Evolutionary conservation across 2,329 filamentous ascomycete species (phyloP).

Genomic region (Trichophyton rubrum): DNA sequence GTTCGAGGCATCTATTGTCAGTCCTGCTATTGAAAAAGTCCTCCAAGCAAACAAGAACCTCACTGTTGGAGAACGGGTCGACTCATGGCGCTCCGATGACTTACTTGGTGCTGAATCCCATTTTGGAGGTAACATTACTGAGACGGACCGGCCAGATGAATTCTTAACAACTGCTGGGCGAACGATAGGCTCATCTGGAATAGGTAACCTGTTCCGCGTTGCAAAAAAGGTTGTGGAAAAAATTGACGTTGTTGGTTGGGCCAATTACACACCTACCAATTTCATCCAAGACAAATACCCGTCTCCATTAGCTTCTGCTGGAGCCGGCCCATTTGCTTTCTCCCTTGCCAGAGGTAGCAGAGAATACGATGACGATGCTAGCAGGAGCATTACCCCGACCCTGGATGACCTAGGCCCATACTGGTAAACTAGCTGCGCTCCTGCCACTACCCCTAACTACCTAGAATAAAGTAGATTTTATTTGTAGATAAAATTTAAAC

Average conservation of each 20-base stretch:
- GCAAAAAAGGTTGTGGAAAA: constrained; percentile 24
- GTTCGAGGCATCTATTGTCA: constrained; percentile 30
- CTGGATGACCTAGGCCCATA: neutral
- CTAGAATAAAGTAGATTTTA: neutral
- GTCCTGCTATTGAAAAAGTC: constrained; percentile 23
- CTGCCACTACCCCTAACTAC: neutral
- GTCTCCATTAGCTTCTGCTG: neutral
- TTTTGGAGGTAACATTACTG: constrained; percentile 6
- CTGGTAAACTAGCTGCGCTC: neutral
- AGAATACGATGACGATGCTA: neutral
- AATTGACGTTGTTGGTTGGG: constrained; percentile 28
- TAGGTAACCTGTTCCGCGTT: constrained; percentile 21
- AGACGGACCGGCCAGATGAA: neutral
- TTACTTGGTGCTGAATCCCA: constrained; percentile 20
- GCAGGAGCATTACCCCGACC: neutral
- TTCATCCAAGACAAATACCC: neutral
- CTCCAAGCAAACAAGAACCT: constrained; percentile 24
- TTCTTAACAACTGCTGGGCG: neutral
- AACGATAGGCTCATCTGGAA: constrained; percentile 18
- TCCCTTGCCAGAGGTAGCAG: neutral
- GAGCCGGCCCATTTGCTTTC: neutral
- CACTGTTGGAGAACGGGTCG: constrained; percentile 24
- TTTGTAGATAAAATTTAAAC: neutral
- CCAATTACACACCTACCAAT: constrained; percentile 15
- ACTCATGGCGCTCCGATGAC: constrained; percentile 21